These are phyloP conservation scores for Pseudonitzschia multistriata DNA, from an alignment of 108 stramenopile species.

Conservation along the genomic window DNA sequence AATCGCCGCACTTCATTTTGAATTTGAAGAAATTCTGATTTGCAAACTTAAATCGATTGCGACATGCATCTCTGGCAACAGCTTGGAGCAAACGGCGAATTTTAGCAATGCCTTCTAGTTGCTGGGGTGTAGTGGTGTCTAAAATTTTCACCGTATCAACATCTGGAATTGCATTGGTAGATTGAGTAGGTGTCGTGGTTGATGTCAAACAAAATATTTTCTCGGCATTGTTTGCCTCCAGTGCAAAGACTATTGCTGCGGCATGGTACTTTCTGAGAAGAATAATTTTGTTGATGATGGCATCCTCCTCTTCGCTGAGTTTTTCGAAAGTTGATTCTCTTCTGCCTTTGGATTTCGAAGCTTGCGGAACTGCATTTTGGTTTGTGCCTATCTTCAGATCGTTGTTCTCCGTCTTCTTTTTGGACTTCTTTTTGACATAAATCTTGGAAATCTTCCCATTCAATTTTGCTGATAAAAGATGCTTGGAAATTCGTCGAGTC, in stretches of 20 bases:
- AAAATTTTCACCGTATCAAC: not conserved
- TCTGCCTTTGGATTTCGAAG: not conserved
- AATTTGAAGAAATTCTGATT: constrained; percentile 8
- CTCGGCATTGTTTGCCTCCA: constrained; percentile 24
- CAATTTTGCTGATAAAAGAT: constrained; percentile 11
- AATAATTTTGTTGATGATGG: constrained; percentile 8
- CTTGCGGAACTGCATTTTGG: not conserved
- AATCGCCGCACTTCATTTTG: constrained; percentile 22
- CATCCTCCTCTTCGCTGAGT: constrained; percentile 20
- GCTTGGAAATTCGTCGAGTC: constrained; percentile 32
- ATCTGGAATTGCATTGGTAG: not conserved
- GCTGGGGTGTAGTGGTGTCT: not conserved
- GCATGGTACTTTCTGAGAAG: constrained; percentile 28
- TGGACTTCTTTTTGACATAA: constrained; percentile 2
- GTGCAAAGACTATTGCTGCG: constrained; percentile 35
- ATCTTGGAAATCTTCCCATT: constrained; percentile 21
- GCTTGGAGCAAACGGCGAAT: constrained; percentile 33
- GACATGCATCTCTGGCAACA: constrained; percentile 20
- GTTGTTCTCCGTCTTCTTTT: not conserved
- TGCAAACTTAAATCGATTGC: constrained; percentile 1
- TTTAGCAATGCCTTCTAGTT: constrained; percentile 3
- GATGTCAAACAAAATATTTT: constrained; percentile 30
- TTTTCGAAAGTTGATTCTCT: constrained; percentile 2
- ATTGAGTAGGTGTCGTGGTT: not conserved
- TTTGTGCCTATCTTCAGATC: not conserved